Base-by-base conservation (phyloP, 106 monocot species). In the Hemerocallis citrina region DNA sequence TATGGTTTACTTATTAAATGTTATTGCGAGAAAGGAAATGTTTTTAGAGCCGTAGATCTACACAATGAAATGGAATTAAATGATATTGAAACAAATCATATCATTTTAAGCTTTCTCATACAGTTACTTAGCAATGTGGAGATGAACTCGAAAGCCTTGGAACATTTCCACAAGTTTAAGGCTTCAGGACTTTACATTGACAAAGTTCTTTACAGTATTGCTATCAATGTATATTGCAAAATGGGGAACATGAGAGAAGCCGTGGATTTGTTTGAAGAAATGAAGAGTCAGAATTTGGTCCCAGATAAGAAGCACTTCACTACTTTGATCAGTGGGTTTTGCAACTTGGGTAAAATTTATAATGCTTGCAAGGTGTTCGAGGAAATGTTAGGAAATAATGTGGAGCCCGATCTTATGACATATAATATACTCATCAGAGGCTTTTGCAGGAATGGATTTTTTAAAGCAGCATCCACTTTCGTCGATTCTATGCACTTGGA, bases 271-370 rank as follows among this genome's bases (percentile, higher is more conserved):
- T 61, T 91, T 55, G 37, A 72, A n/a, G 90, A 96, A 74, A 91
- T 96, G 86, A 84, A 64, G 57, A 15, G 7, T 57, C 52, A 40
- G 8, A 71, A 68, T 6, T 61, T 91, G 54, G 44, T 50, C 31
- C 83, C 76, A 15, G 96, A 91, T 47, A 76, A 61, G 38, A 72
- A 81, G 20, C 87, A 90, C 57, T 96, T 84, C 38, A 96, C 96
- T 14, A 81, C 60, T 44, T 61, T 96, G 54, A 90, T 96, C 7
- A 31, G 38, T 69, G 96, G 90, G 22, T 96, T 72, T 58, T 87
- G 90, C 32, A 34, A 23, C 43, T 78, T 64, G 44, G 84, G 79
- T 57, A 77, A 96, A 67, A 45, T 85, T 30, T 33, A 59, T 29
- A 74, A 66, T 65, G 96, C 86, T 22, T 54, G 67, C 31, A 74